Conservation (phyloP, 352 stramenopile species). For the Globisporangium orthogonon region DNA sequence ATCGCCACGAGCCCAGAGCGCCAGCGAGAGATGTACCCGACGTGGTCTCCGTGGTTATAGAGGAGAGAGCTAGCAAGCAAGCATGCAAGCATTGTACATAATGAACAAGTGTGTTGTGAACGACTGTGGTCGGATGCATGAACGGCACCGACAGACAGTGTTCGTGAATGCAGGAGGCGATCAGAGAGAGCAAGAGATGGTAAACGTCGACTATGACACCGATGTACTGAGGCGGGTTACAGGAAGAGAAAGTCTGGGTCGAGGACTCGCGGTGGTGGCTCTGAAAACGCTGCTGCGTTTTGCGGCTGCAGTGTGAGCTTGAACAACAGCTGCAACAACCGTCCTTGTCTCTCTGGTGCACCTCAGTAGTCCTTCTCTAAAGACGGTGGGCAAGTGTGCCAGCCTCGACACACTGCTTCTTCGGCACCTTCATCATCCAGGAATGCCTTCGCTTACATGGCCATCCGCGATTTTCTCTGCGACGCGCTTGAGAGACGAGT, state of each 20-base stretch:
- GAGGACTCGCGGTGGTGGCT: no score
- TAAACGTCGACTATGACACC: conserved; percentile 1
- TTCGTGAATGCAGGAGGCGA: no score
- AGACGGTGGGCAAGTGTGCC: background rate
- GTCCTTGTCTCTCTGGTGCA: no score
- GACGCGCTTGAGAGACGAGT: conserved; percentile 34
- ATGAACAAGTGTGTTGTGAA: background rate
- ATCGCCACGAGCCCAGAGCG: conserved; percentile 76
- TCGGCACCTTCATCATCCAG: background rate
- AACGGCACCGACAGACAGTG: no score
- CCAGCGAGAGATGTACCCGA: conserved; percentile 84
- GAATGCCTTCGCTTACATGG: background rate
- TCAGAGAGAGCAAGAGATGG: background rate
- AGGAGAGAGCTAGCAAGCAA: background rate
- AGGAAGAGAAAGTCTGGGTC: conserved; percentile 2
- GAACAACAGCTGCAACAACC: no score
- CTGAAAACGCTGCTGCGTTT: no score
- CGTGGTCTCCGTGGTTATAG: conserved; percentile 86
- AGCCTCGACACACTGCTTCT: background rate
- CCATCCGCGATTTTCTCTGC: conserved; percentile 15
- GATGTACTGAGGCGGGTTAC: conserved; percentile 1
- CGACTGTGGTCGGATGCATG: background rate
- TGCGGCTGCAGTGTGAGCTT: background rate
- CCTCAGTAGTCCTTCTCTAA: background rate
- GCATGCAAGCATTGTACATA: background rate